phyloP scores from a whole-genome alignment of 139 green algal genomes.

The Gonium pectorale region DNA sequence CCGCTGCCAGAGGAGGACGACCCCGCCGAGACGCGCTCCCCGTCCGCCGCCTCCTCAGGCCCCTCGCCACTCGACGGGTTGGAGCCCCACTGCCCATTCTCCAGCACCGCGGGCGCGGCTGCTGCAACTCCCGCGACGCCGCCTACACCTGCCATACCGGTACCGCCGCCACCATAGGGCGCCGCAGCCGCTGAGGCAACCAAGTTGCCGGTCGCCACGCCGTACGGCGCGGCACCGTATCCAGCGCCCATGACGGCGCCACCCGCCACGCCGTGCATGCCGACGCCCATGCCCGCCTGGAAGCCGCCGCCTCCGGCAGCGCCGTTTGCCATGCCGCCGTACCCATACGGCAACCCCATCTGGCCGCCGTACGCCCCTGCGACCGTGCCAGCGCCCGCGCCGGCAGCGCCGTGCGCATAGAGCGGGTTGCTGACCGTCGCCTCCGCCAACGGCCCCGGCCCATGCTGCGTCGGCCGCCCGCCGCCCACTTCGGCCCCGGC shows the following conservation, averaged over 20 bases:
- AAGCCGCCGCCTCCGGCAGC: not conserved
- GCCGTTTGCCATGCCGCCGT: not conserved
- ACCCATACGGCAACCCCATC: too few relatives aligned
- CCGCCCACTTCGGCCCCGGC: not conserved
- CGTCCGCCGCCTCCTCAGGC: not conserved
- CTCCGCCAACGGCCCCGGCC: constrained; percentile 1
- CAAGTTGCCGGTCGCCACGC: not conserved
- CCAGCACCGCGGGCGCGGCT: not conserved
- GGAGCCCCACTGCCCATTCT: constrained; percentile 27
- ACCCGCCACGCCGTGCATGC: constrained; percentile 1
- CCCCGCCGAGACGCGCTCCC: not conserved
- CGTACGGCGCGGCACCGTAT: not conserved
- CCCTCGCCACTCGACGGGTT: constrained; percentile 17
- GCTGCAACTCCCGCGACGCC: not conserved
- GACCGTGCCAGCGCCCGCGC: too few relatives aligned
- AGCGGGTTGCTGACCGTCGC: constrained; percentile 15
- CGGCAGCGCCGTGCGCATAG: too few relatives aligned
- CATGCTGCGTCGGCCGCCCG: not conserved
- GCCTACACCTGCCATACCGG: not conserved
- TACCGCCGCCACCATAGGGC: not conserved
- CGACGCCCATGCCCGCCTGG: not conserved
- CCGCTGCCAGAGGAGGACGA: not conserved
- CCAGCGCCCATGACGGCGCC: not conserved
- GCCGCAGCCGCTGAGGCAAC: not conserved
- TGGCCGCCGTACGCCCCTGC: too few relatives aligned